Base-by-base conservation (phyloP, 306 rosid genomes). In the Styphnolobium japonicum region DNA sequence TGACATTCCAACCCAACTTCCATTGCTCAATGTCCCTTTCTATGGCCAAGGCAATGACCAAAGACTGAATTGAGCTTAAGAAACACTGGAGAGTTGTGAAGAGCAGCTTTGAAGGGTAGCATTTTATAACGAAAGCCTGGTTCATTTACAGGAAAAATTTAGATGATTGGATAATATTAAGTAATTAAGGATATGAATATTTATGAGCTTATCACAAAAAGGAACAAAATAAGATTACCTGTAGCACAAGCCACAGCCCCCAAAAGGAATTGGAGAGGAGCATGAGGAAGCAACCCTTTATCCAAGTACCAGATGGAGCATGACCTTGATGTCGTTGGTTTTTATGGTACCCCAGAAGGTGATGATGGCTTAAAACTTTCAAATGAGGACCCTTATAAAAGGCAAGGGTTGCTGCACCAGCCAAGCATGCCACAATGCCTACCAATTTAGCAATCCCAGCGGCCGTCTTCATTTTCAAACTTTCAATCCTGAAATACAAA, bases 231-330 rank as follows among this genome's bases (percentile, higher is more conserved):
- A 76, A 39, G 4, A 4, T 58, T 76, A 92, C 97, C 92, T 92
- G 96, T 1, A 90, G 66, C 27, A 92, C 93, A 82, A 92, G 85
- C 91, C 92, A 92, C 2, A 85, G 16, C 15, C 85, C 89, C 89
- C 90, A 92, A 14, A 73, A 82, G 29, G 40, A 65, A 82, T 75
- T 90, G 77, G 96, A 78, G 62, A 86, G 67, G 6, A 92, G 89
- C 89, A 90, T 60, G 65, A 92, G 74, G 83, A 86, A 87, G 83
- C 93, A 90, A 67, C 97, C 97, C 76, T 89, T 89, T 7, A 89
- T 53, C 97, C 97, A 92, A 37, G 85, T 73, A 51, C 56, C n/a
- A 4, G 86, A 75, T 21, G 84, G 7, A 77, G 31, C 37, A 57
- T 67, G 83, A 43, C 3, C 45, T 62, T 43, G 52, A n/a, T 55